Evolutionary conservation across 1,284 basidiomycete species (phyloP), one percentile per base, ranked within the genome.

Genomic region (Moesziomyces globuligerus): DNA sequence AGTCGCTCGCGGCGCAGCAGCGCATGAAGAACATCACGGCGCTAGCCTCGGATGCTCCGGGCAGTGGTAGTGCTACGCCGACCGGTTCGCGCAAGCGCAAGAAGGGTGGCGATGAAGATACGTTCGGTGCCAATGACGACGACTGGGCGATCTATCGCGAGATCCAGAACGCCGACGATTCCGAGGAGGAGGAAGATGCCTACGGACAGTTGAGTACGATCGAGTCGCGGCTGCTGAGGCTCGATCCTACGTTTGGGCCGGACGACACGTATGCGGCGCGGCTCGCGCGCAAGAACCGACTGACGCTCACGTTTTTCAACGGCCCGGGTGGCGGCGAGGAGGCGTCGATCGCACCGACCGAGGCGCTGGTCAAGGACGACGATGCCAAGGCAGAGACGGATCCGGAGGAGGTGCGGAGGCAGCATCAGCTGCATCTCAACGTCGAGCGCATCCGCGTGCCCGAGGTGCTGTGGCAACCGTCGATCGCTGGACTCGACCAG

Each of bases 131-230:
- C 26, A 91, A 98, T 73, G 95, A 98, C 79, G 92, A 90, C 17
- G 95, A 98, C 82, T 98, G 96, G 95, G 90, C 90, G 0, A 94
- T 98, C 48, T 98, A 98, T 81, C 91, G 95, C 57, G 94, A 97
- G 84, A 95, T 99, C 58, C 92, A 92, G 74, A 90, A 87, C 3
- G 89, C 89, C 1, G 91, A 91, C 3, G 89, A 89, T n/a, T 94
- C 93, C 1, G 94, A 93, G 0, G 94, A 96, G 57, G 95, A 98
- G 84, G 95, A 97, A 78, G 95, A 98, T 3, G 94, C 98, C 75
- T 83, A 91, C 26, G 85, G 85, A 7, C 87, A 89, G 42, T 86
- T 98, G 10, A 86, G 89, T 41, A 78, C 86, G 0, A 86, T 98
- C 57, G 95, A 99, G 83, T 86, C 86, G 62, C 91, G 92, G 74